phyloP scores from a whole-genome alignment of 108 stramenopile genomes.

The Nitzschia putrida region DNA sequence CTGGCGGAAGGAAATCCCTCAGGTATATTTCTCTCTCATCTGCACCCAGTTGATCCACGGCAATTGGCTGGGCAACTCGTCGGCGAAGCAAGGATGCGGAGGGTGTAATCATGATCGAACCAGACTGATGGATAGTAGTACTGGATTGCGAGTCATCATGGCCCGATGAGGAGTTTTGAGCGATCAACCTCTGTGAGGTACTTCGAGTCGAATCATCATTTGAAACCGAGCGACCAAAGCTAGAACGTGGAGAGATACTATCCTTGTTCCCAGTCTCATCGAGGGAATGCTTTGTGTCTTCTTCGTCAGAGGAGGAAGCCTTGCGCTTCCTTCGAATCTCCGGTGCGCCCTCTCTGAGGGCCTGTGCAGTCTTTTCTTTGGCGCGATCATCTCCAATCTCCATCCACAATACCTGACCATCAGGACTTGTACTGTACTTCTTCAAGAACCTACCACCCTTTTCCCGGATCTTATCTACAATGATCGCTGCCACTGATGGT shows the following conservation, averaged over 20 bases:
- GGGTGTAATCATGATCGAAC: constrained; percentile 44
- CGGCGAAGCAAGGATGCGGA: constrained; percentile 25
- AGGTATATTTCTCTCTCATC: constrained; percentile 47
- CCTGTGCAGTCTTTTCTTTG: constrained; percentile 60
- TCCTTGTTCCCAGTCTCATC: not conserved
- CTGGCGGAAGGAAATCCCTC: constrained; percentile 53
- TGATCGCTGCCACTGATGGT: constrained; percentile 61
- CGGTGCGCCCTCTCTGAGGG: constrained; percentile 62
- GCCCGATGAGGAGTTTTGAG: not conserved
- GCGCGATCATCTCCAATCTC: constrained; percentile 61
- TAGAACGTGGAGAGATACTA: constrained; percentile 1
- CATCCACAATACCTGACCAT: constrained; percentile 46
- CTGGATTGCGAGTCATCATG: not conserved
- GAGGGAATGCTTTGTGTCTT: constrained; percentile 12
- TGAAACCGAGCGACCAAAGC: constrained; percentile 1
- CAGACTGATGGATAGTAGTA: not conserved
- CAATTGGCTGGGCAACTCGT: constrained; percentile 23
- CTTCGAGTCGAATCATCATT: constrained; percentile 10
- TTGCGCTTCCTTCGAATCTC: constrained; percentile 38
- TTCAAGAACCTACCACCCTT: constrained; percentile 56
- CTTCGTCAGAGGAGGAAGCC: constrained; percentile 8
- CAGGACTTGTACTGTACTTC: constrained; percentile 15
- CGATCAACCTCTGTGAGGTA: not conserved
- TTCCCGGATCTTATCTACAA: constrained; percentile 54
- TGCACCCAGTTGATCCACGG: constrained; percentile 39